phyloP scores from a whole-genome alignment of 352 stramenopile species.

The Pythium dissotocum region DNA sequence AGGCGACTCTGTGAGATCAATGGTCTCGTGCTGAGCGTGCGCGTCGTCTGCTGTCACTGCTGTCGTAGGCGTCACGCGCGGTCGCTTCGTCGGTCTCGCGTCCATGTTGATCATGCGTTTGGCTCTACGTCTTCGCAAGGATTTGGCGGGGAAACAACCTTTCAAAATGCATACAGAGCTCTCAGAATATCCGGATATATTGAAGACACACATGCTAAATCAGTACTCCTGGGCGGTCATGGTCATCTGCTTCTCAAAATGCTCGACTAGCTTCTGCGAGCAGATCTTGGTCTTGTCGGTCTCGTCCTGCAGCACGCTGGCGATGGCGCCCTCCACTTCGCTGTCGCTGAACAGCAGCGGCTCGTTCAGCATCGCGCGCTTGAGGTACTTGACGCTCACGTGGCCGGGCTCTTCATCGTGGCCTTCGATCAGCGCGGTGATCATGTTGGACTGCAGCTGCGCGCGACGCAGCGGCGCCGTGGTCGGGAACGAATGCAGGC shows the following conservation, averaged over 20 bases:
- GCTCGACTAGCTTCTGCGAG: conserved; percentile 60
- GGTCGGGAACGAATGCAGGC: conserved; percentile 71
- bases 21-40: conserved; percentile 7
- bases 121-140: too few species aligned
- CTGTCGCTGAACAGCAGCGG: conserved; percentile 76
- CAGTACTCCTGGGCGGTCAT: background rate
- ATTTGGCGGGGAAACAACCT: conserved; percentile 1
- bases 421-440: conserved; percentile 52
- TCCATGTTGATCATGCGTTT: background rate
- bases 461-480: conserved; percentile 37
- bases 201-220: background rate
- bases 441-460: conserved; percentile 78
- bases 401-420: conserved; percentile 59
- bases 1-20: conserved; percentile 13
- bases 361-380: conserved; percentile 69
- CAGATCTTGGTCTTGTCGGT: conserved; percentile 38
- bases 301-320: conserved; percentile 44
- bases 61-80: background rate
- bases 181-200: background rate
- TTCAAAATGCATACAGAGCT: background rate
- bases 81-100: background rate
- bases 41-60: background rate
- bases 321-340: conserved; percentile 62
- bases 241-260: conserved; percentile 43
- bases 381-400: conserved; percentile 66